phyloP scores from a whole-genome alignment of 768 basidiomycete genomes.

The Mycena leptocephala region DNA sequence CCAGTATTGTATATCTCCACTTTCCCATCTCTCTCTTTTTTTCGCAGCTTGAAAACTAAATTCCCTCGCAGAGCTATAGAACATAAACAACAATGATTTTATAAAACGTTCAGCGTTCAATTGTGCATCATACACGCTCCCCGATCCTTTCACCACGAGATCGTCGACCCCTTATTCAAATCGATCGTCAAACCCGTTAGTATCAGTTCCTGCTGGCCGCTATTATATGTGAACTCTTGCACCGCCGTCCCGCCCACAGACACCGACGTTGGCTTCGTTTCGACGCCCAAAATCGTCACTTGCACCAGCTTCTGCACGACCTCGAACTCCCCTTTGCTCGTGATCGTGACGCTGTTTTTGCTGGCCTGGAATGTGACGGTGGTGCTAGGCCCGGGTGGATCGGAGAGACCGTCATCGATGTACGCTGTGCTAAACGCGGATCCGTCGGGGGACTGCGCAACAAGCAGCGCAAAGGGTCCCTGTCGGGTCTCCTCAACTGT shows the following conservation, averaged over 20 bases:
- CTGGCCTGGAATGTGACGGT: conserved; percentile 62
- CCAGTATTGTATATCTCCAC: neutral
- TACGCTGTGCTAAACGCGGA: conserved; percentile 73
- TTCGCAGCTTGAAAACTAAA: conserved; percentile 20
- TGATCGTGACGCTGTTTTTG: conserved; percentile 55
- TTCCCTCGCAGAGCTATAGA: conserved; percentile 23
- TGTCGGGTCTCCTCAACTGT: too few relatives aligned
- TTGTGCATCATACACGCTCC: conserved; percentile 18
- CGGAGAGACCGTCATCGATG: conserved; percentile 79
- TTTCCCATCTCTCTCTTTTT: conserved; percentile 14
- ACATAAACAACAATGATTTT: conserved; percentile 18
- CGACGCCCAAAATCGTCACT: conserved; percentile 75
- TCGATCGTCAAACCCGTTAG: conserved; percentile 55
- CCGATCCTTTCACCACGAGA: conserved; percentile 52
- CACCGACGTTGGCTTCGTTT: conserved; percentile 56
- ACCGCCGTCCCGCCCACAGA: conserved; percentile 53
- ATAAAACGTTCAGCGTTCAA: conserved; percentile 17
- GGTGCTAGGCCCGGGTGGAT: conserved; percentile 69
- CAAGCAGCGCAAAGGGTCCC: conserved; percentile 76
- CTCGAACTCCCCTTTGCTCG: conserved; percentile 56
- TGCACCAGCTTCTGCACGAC: conserved; percentile 65
- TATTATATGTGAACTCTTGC: conserved; percentile 59
- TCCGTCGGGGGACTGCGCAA: conserved; percentile 60
- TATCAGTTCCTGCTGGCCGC: conserved; percentile 59
- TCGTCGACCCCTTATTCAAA: conserved; percentile 56